These are phyloP conservation scores for Chlorella sp. DNA, from an alignment of 139 green algal genomes.

Conservation along the genomic window DNA sequence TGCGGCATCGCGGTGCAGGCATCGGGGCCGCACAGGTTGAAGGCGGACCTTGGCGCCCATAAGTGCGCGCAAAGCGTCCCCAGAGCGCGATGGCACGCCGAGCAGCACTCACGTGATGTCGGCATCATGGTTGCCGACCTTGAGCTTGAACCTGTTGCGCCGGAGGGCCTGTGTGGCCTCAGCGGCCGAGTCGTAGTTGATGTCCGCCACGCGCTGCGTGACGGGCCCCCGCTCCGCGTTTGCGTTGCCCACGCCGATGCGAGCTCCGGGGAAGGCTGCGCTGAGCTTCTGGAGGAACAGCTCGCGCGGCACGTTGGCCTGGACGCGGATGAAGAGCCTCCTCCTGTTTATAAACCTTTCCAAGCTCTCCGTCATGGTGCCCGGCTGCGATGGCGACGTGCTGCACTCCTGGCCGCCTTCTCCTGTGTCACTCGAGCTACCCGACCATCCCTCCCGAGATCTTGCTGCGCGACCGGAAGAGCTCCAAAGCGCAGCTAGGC, in stretches of 20 bases:
- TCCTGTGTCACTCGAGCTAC: too few relatives aligned
- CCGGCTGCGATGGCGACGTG: too few relatives aligned
- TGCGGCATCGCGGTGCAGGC: background rate
- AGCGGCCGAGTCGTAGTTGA: slow-evolving; percentile 7
- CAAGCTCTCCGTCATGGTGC: too few relatives aligned
- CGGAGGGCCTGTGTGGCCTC: slow-evolving; percentile 4
- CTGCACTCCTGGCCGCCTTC: too few relatives aligned
- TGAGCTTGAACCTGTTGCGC: slow-evolving; percentile 10
- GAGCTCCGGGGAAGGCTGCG: slow-evolving; percentile 1
- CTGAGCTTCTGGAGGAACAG: background rate
- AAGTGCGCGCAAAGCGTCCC: background rate
- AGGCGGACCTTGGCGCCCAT: background rate
- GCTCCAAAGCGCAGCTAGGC: too few relatives aligned
- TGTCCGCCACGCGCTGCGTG: slow-evolving; percentile 8
- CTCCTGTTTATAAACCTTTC: too few relatives aligned
- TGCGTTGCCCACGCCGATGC: slow-evolving; percentile 4
- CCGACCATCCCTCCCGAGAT: too few relatives aligned
- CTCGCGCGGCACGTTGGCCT: slow-evolving; percentile 7
- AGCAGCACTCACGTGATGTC: slow-evolving; percentile 6
- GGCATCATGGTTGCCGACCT: slow-evolving; percentile 4
- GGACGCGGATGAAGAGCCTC: slow-evolving; percentile 1
- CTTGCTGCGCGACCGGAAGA: too few relatives aligned
- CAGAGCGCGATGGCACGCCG: background rate
- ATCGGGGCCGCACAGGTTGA: background rate
- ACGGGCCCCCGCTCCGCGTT: slow-evolving; percentile 5